These are phyloP conservation scores for Lomentospora prolificans DNA, from an alignment of 2,329 filamentous ascomycete genomes.

Conservation along the genomic window DNA sequence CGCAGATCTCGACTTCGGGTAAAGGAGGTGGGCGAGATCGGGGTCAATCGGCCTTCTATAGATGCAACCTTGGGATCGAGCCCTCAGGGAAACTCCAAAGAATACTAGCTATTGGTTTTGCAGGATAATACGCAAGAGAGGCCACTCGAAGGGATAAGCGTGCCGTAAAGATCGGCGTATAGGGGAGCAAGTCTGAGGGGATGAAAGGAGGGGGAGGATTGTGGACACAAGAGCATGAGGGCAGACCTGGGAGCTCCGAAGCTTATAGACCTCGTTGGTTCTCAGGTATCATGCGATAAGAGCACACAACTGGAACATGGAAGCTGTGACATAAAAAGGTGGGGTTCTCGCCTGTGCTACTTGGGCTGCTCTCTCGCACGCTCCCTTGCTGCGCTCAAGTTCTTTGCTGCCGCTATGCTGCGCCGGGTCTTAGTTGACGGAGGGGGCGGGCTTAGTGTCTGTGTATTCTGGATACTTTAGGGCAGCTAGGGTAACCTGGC, in stretches of 20 bases:
- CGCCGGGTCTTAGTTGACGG: no score
- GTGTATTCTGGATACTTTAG: no score
- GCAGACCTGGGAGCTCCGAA: background rate
- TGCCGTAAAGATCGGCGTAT: background rate
- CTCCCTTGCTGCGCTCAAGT: no score
- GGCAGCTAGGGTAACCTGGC: no score
- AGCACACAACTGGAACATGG: background rate
- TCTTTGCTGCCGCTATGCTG: no score
- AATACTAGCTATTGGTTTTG: background rate
- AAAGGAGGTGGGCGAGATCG: background rate
- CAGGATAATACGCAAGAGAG: background rate
- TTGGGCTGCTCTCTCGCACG: no score
- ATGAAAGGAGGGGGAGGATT: no score
- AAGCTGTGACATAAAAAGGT: background rate
- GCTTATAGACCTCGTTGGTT: background rate
- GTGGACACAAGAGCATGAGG: background rate
- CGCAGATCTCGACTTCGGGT: background rate
- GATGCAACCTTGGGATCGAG: background rate
- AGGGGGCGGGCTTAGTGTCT: background rate
- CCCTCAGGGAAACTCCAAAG: background rate
- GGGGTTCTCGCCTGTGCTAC: background rate
- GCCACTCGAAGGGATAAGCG: no score
- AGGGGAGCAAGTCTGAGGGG: background rate
- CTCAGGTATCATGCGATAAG: background rate
- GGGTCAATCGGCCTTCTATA: background rate